Evolutionary conservation across 2,329 filamentous ascomycete genomes (phyloP).

Genomic region (Colletotrichum theobromicola): DNA sequence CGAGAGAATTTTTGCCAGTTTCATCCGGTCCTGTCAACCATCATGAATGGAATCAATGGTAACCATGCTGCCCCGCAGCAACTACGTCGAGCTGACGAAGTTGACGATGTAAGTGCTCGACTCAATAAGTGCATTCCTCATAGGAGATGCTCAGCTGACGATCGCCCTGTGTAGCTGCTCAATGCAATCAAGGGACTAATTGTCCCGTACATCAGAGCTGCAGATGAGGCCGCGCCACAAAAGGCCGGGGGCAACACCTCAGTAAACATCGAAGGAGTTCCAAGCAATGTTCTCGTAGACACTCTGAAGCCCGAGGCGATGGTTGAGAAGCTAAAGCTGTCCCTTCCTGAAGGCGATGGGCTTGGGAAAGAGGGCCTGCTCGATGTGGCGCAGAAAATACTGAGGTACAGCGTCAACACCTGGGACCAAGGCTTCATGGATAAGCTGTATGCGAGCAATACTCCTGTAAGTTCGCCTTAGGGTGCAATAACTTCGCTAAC

Average conservation of each 20-base stretch:
- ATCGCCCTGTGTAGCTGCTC: conserved; percentile 60
- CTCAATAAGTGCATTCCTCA: not conserved
- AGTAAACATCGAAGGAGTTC: conserved; percentile 38
- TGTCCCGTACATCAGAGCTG: conserved; percentile 72
- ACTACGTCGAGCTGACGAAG: conserved; percentile 46
- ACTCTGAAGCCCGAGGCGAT: conserved; percentile 64
- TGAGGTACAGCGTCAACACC: conserved; percentile 94
- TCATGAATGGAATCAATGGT: conserved; percentile 19
- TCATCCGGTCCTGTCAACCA: not conserved
- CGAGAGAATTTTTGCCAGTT: conserved; percentile 1
- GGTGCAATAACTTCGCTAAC: not conserved
- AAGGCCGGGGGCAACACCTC: conserved; percentile 59
- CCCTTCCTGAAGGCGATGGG: conserved; percentile 61
- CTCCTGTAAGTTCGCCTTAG: conserved; percentile 62
- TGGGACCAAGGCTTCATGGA: conserved; percentile 97
- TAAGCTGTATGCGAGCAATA: conserved; percentile 91
- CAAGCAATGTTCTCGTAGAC: conserved; percentile 67
- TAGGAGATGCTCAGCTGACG: not conserved
- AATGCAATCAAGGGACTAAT: conserved; percentile 71
- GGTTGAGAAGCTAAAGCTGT: conserved; percentile 59
- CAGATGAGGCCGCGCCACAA: conserved; percentile 64
- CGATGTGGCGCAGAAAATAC: conserved; percentile 70
- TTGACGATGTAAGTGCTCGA: conserved; percentile 47
- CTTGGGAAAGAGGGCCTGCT: conserved; percentile 77
- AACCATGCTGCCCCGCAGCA: not conserved